A percentile compares a stretch with the other conserved stretches of the same genome.
Evolutionary conservation across 2,329 filamentous ascomycete species (phyloP).

Genomic region (Paramyrothecium roridum): DNA sequence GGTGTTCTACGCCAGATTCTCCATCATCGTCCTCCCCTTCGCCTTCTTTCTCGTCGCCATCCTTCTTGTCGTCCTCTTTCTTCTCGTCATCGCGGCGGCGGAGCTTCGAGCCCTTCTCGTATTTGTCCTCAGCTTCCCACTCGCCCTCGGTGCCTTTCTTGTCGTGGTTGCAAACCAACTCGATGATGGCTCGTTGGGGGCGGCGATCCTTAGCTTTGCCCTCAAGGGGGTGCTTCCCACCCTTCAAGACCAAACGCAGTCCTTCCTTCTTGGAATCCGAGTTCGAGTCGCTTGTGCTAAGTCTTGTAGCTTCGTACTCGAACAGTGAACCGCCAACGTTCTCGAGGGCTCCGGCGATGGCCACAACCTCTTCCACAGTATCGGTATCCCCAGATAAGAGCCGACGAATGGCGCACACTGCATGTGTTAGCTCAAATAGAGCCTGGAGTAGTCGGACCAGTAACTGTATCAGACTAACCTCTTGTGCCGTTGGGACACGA

Average conservation of each 20-base stretch:
- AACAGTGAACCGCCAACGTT: constrained; percentile 55
- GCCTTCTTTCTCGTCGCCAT: constrained; percentile 35
- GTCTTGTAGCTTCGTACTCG: constrained; percentile 62
- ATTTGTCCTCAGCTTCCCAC: constrained; percentile 53
- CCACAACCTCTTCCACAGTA: constrained; percentile 55
- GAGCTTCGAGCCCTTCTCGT: constrained; percentile 30
- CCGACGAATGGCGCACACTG: constrained; percentile 74
- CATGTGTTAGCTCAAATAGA: constrained; percentile 5
- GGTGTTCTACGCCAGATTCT: constrained; percentile 42
- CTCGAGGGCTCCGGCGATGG: constrained; percentile 71
- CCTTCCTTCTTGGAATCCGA: constrained; percentile 69
- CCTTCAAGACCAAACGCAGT: constrained; percentile 63
- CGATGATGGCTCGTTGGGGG: constrained; percentile 74
- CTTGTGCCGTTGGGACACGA: constrained; percentile 68
- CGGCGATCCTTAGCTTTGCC: constrained; percentile 46
- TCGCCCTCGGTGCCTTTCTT: constrained; percentile 73
- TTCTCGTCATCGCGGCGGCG: constrained; percentile 22
- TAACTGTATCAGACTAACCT: constrained; percentile 43
- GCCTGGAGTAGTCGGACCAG: neutral
- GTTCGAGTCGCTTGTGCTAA: constrained; percentile 63
- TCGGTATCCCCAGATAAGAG: constrained; percentile 48
- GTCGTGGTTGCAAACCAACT: constrained; percentile 77
- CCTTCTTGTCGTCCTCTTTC: constrained; percentile 21
- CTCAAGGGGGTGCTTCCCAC: constrained; percentile 51
- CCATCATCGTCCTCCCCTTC: constrained; percentile 33